These are phyloP conservation scores for Sugiyamaella mastotermitis DNA, from an alignment of 805 yeast genomes.

Conservation along the genomic window DNA sequence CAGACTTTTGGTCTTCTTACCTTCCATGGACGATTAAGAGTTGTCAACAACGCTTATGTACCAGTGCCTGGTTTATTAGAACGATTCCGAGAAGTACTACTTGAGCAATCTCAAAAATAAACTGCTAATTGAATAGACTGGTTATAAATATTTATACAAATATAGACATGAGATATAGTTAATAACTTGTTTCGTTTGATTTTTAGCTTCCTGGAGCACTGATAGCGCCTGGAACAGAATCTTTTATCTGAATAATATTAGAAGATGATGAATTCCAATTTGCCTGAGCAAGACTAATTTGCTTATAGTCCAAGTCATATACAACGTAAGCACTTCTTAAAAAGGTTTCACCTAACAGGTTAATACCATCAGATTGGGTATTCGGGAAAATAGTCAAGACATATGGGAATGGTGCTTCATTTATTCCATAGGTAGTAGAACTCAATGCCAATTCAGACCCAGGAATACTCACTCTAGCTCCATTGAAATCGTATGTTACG, in stretches of 20 bases:
- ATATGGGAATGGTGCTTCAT: conserved; percentile 21
- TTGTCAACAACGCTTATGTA: too few relatives aligned
- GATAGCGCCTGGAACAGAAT: conserved; percentile 26
- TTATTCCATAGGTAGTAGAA: conserved; percentile 34
- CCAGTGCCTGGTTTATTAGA: too few relatives aligned
- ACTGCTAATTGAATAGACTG: too few relatives aligned
- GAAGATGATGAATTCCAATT: conserved; percentile 22
- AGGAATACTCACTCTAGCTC: conserved; percentile 23
- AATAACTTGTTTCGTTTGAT: too few relatives aligned
- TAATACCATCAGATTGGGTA: neutral
- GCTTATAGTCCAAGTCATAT: conserved; percentile 55
- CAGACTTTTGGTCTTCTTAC: too few relatives aligned
- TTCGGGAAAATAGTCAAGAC: conserved; percentile 12
- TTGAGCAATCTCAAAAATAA: too few relatives aligned
- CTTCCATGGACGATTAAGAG: too few relatives aligned
- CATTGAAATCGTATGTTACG: conserved; percentile 20
- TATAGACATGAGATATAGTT: too few relatives aligned
- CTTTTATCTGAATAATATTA: conserved; percentile 19
- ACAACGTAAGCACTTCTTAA: conserved; percentile 61
- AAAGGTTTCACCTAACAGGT: conserved; percentile 59
- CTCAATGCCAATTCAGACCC: conserved; percentile 20
- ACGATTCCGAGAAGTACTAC: too few relatives aligned
- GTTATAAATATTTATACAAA: too few relatives aligned
- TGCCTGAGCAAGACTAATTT: conserved; percentile 52
- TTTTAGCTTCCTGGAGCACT: too few relatives aligned